These are phyloP conservation scores for Metschnikowia matae DNA, from an alignment of 805 yeast species.

Conservation along the genomic window DNA sequence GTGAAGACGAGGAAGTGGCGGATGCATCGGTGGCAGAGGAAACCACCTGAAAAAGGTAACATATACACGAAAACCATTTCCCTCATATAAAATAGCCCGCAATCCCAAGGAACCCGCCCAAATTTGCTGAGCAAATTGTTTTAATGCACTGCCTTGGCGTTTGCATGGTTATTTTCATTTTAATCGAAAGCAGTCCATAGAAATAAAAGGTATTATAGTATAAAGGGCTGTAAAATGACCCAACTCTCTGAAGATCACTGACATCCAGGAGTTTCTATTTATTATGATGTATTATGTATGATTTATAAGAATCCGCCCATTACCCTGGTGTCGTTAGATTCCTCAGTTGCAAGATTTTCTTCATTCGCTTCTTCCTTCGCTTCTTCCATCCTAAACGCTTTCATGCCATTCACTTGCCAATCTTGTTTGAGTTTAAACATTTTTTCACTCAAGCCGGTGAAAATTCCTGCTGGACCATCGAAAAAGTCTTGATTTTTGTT, in stretches of 20 bases:
- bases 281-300: background rate
- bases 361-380: constrained; percentile 1
- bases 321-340: constrained; percentile 1
- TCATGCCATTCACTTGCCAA: constrained; percentile 11
- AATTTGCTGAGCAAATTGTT: constrained; percentile 1
- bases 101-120: background rate
- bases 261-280: background rate
- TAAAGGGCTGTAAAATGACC: background rate
- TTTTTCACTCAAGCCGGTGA: constrained; percentile 60
- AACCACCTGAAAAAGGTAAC: background rate
- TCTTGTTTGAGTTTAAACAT: constrained; percentile 42
- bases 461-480: constrained; percentile 72
- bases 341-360: background rate
- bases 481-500: constrained; percentile 37
- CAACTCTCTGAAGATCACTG: background rate
- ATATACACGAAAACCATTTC: background rate
- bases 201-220: too few species aligned
- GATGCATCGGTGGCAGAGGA: background rate
- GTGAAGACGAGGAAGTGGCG: constrained; percentile 15
- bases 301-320: constrained; percentile 13
- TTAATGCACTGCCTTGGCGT: background rate
- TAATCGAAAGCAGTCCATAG: too few species aligned
- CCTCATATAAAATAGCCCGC: background rate
- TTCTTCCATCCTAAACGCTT: constrained; percentile 6
- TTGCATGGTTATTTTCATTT: background rate